Evolutionary conservation across 2,329 filamentous ascomycete genomes (phyloP).

Genomic region (Lasiodiplodia theobromae): DNA sequence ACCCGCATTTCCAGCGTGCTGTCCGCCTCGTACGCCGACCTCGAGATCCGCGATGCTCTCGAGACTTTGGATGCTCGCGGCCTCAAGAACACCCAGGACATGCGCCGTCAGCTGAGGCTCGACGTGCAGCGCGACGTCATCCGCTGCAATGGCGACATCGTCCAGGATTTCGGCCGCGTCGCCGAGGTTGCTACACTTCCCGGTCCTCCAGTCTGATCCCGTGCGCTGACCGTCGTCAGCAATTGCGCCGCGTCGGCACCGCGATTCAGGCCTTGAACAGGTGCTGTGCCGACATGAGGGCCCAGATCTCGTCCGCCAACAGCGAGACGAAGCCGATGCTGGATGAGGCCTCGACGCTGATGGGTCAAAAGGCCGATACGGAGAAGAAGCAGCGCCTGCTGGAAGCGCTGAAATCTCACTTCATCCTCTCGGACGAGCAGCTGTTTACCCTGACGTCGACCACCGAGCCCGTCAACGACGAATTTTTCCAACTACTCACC

Average conservation of each 20-base stretch:
- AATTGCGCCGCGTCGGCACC: constrained; percentile 82
- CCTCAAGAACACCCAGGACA: constrained; percentile 77
- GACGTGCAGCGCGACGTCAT: constrained; percentile 93
- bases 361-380: constrained; percentile 74
- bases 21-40: constrained; percentile 90
- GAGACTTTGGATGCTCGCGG: constrained; percentile 76
- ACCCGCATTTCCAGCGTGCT: constrained; percentile 85
- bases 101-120: constrained; percentile 78
- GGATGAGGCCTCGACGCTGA: constrained; percentile 76
- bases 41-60: constrained; percentile 87
- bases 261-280: constrained; percentile 81
- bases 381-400: constrained; percentile 83
- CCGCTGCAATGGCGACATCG: constrained; percentile 86
- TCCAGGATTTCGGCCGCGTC: constrained; percentile 86
- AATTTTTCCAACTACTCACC: constrained; percentile 78
- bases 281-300: constrained; percentile 81
- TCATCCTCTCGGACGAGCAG: constrained; percentile 84
- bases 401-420: constrained; percentile 79
- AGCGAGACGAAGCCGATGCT: constrained; percentile 76
- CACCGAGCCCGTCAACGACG: constrained; percentile 82
- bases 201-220: no score
- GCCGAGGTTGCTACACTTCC: constrained; percentile 68
- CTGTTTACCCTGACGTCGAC: constrained; percentile 76
- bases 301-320: constrained; percentile 77
- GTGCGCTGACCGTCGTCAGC: constrained; percentile 59